Percentiles rank a stretch among this genome's conserved stretches.
phyloP scores from a whole-genome alignment of 2,329 filamentous ascomycete species.

The Clathrospora elynae region DNA sequence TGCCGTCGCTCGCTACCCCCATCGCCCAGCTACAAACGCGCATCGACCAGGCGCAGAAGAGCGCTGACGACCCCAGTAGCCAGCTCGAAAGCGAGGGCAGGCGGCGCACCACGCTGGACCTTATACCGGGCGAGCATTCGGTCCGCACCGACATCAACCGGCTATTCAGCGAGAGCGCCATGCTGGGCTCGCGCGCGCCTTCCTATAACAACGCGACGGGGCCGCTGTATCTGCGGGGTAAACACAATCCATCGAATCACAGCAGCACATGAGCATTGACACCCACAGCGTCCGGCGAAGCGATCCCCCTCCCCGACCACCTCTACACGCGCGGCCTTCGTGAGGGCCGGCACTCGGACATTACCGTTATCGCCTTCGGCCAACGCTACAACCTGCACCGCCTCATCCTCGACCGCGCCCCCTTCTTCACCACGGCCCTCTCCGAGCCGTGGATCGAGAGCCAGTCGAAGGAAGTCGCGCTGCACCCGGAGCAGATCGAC shows the following conservation, averaged over 20 bases:
- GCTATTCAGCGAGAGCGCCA: constrained; percentile 51
- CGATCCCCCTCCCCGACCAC: constrained; percentile 56
- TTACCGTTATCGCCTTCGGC: constrained; percentile 59
- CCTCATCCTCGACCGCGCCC: constrained; percentile 60
- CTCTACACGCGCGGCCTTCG: constrained; percentile 59
- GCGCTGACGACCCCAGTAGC: constrained; percentile 55
- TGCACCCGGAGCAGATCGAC: constrained; percentile 61
- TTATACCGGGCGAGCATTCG: constrained; percentile 44
- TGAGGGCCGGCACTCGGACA: constrained; percentile 60
- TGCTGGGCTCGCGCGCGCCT: constrained; percentile 48
- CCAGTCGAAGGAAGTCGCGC: constrained; percentile 56
- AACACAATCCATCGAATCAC: too few species aligned
- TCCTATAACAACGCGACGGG: constrained; percentile 50
- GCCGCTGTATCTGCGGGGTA: constrained; percentile 43
- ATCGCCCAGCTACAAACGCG: constrained; percentile 39
- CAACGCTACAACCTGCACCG: constrained; percentile 60
- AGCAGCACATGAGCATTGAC: too few species aligned
- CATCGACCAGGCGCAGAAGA: constrained; percentile 54
- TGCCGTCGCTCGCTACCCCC: constrained; percentile 35
- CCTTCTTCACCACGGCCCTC: constrained; percentile 61
- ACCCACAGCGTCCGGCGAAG: constrained; percentile 45
- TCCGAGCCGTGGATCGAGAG: constrained; percentile 63
- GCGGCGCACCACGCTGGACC: constrained; percentile 34
- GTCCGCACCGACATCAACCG: constrained; percentile 53
- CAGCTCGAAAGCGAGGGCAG: constrained; percentile 42